A percentile compares a stretch with the other conserved stretches of the same genome.
phyloP scores from a whole-genome alignment of 352 stramenopile genomes.

The Phytophthora capsici region DNA sequence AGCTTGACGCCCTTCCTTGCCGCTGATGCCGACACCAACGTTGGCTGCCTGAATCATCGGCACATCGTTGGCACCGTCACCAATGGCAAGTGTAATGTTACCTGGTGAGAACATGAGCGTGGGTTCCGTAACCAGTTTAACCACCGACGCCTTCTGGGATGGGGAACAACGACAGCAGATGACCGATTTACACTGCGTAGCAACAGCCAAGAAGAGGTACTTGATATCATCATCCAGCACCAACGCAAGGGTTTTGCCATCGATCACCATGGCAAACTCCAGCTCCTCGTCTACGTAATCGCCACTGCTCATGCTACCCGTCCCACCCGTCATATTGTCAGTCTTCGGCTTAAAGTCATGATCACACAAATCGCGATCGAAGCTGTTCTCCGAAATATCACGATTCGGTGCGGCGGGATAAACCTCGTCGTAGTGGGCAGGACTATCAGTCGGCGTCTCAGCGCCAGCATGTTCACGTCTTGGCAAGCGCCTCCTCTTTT shows the following conservation, averaged over 20 bases:
- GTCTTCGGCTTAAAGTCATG: conserved; percentile 77
- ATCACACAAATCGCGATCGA: conserved; percentile 65
- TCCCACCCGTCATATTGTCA: conserved; percentile 30
- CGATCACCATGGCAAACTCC: conserved; percentile 92
- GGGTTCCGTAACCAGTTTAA: conserved; percentile 88
- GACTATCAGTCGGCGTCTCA: conserved; percentile 43
- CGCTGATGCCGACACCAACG: conserved; percentile 86
- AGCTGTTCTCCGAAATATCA: conserved; percentile 60
- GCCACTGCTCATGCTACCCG: conserved; percentile 44
- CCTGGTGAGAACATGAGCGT: conserved; percentile 89
- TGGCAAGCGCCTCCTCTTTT: conserved; percentile 66
- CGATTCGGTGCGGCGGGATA: conserved; percentile 65
- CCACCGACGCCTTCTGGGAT: conserved; percentile 85
- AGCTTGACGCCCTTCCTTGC: conserved; percentile 86
- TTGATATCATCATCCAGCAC: conserved; percentile 91
- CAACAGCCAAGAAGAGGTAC: conserved; percentile 88
- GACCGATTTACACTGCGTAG: conserved; percentile 89
- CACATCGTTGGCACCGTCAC: conserved; percentile 87
- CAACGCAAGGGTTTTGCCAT: conserved; percentile 84
- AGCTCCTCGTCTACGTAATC: conserved; percentile 80
- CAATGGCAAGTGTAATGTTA: conserved; percentile 89
- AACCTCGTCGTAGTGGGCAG: conserved; percentile 72
- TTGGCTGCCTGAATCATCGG: conserved; percentile 91
- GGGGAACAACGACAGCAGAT: conserved; percentile 90
- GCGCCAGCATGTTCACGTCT: conserved; percentile 54